phyloP scores from a whole-genome alignment of 257 asterid genomes.

The Nicotiana benthamiana region DNA sequence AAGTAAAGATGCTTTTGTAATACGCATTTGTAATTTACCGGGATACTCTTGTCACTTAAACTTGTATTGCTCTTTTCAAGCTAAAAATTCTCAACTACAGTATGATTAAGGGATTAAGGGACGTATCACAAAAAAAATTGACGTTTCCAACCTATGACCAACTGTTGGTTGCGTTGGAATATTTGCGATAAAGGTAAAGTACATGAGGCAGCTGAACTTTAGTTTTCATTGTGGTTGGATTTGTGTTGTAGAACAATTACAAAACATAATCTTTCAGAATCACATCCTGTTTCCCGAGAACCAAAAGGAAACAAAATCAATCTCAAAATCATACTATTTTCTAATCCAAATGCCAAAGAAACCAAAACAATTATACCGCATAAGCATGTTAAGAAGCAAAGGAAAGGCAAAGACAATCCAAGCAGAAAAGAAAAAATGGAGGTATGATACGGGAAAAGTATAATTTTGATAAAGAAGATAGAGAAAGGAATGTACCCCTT shows the following conservation, averaged over 20 bases:
- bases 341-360: background rate
- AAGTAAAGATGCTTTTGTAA: no score
- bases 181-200: no score
- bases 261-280: background rate
- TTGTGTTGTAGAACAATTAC: background rate
- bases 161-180: no score
- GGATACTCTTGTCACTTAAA: no score
- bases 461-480: background rate
- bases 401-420: background rate
- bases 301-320: background rate
- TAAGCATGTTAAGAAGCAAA: background rate
- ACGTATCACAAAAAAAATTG: no score
- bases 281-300: background rate
- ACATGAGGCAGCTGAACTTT: no score
- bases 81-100: no score
- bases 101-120: no score
- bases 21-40: no score
- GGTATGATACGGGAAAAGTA: background rate
- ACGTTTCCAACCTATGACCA: no score
- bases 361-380: background rate
- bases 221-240: no score
- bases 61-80: no score
- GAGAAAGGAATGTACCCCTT: constrained; percentile 45
- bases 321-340: background rate
- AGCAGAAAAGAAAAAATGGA: background rate